Evolutionary conservation across 768 basidiomycete species (phyloP).

Genomic region (Rhodosporidiobolus sp.): DNA sequence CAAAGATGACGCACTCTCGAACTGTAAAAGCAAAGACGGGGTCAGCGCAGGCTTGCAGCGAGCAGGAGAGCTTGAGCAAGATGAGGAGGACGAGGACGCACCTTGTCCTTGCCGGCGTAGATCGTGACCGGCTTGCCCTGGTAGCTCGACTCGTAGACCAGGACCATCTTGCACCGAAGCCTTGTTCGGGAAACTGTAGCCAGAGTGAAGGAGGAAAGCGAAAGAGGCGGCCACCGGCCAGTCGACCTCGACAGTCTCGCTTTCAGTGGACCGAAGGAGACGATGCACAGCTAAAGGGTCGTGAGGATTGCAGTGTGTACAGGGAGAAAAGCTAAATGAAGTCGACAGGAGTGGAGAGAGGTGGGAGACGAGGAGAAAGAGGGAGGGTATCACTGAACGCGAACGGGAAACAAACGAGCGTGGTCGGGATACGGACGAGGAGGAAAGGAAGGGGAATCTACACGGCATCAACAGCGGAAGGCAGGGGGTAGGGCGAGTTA

Average conservation of each 20-base stretch:
- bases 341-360: neutral
- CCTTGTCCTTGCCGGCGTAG: slow-evolving; percentile 74
- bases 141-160: slow-evolving; percentile 62
- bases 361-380: too few relatives aligned
- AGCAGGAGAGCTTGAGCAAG: neutral
- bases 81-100: slow-evolving; percentile 73
- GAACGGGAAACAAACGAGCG: too few relatives aligned
- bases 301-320: neutral
- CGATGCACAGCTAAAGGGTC: too few relatives aligned
- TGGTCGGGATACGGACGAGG: neutral
- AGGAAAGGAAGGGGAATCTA: neutral
- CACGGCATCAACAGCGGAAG: neutral
- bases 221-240: too few relatives aligned
- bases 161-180: slow-evolving; percentile 55
- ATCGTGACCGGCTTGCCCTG: slow-evolving; percentile 27
- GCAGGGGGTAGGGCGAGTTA: neutral
- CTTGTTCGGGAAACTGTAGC: too few relatives aligned
- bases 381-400: too few relatives aligned
- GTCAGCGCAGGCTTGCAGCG: neutral
- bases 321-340: neutral
- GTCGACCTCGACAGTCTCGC: too few relatives aligned
- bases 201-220: too few relatives aligned
- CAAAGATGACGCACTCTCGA: slow-evolving; percentile 23
- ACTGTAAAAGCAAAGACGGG: neutral
- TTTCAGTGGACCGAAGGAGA: too few relatives aligned